Conservation (phyloP, 2,329 filamentous ascomycete species). For the Atkinsonella texensis region DNA sequence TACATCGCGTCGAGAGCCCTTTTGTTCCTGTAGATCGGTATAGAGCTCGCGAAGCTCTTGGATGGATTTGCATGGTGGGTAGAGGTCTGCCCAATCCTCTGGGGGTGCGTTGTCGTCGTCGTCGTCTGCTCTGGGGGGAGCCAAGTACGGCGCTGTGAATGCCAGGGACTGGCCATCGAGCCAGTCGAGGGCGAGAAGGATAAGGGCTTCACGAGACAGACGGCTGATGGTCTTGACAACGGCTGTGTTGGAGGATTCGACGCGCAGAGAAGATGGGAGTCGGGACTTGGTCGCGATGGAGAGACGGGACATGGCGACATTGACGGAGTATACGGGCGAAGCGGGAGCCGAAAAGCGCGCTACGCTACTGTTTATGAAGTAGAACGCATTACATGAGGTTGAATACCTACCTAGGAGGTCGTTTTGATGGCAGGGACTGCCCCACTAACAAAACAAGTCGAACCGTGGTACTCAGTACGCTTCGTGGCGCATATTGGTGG, state of each 20-base stretch:
- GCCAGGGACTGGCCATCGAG: slow-evolving; percentile 53
- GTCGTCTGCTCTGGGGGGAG: slow-evolving; percentile 11
- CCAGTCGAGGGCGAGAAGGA: slow-evolving; percentile 67
- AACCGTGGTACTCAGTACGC: too few relatives aligned
- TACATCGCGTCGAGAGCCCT: slow-evolving; percentile 51
- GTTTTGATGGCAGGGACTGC: too few relatives aligned
- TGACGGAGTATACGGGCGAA: neutral
- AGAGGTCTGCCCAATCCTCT: slow-evolving; percentile 52
- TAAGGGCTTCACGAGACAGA: slow-evolving; percentile 58
- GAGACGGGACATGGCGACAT: slow-evolving; percentile 36
- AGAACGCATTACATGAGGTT: neutral
- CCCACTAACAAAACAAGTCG: too few relatives aligned
- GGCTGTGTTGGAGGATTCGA: slow-evolving; percentile 51
- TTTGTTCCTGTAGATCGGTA: slow-evolving; percentile 43
- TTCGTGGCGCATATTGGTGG: too few relatives aligned
- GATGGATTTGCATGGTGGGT: slow-evolving; percentile 53
- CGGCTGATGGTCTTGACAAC: slow-evolving; percentile 56
- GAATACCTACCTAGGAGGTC: too few relatives aligned
- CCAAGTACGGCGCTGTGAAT: slow-evolving; percentile 32
- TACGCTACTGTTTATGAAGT: neutral
- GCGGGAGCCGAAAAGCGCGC: neutral
- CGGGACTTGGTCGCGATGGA: slow-evolving; percentile 61
- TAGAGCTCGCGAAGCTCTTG: slow-evolving; percentile 58
- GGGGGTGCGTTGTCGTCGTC: slow-evolving; percentile 42
- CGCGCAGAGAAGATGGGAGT: slow-evolving; percentile 57